These are phyloP conservation scores for Pseudognaphalium luteoalbum DNA, from an alignment of 129 eudicot species.

Conservation along the genomic window DNA sequence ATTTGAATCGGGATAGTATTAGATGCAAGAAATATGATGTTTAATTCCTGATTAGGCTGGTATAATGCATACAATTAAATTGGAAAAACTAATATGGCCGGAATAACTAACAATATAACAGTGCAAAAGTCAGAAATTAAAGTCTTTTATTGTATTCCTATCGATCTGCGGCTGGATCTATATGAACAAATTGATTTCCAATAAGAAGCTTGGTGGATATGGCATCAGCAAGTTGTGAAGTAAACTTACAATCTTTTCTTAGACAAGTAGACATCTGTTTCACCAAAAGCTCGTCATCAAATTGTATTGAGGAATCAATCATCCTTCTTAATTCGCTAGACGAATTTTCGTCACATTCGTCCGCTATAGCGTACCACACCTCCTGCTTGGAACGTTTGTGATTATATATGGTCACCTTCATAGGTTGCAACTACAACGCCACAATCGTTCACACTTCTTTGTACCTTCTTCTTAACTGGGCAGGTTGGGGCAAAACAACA, in stretches of 20 bases:
- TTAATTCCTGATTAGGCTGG: too few species aligned
- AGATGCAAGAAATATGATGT: too few species aligned
- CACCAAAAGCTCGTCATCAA: conserved; percentile 41
- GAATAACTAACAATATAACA: too few species aligned
- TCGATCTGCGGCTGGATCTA: too few species aligned
- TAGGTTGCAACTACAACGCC: conserved; percentile 62
- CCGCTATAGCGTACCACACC: conserved; percentile 3
- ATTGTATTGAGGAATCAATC: neutral
- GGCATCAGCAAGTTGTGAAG: conserved; percentile 58
- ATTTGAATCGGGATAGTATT: too few species aligned
- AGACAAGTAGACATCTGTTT: conserved; percentile 62
- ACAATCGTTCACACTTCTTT: conserved; percentile 69
- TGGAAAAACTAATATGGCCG: too few species aligned
- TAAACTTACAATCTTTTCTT: conserved; percentile 51
- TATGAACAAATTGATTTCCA: conserved; percentile 30
- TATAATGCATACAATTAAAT: too few species aligned
- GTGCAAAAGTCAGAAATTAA: too few species aligned
- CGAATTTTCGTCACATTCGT: conserved; percentile 4
- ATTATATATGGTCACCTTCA: conserved; percentile 86
- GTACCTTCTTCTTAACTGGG: conserved; percentile 18
- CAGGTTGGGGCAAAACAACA: too few species aligned
- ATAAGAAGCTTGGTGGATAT: conserved; percentile 49
- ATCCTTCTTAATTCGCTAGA: neutral
- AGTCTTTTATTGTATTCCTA: too few species aligned
- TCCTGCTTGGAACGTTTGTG: conserved; percentile 36